These are phyloP conservation scores for Plasmodium falciparum DNA, from an alignment of 169 alveolate species.

Conservation along the genomic window DNA sequence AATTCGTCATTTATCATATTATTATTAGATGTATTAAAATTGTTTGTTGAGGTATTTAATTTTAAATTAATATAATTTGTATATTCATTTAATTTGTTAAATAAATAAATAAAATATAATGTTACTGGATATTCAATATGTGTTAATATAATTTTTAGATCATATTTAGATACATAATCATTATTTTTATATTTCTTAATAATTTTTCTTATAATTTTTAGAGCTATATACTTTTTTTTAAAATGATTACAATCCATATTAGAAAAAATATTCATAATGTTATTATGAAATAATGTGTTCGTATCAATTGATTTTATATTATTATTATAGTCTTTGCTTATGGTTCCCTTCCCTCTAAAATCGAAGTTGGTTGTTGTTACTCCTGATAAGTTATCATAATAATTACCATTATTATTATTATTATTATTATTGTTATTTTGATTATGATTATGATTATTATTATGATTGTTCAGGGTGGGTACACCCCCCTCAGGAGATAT, in stretches of 20 bases:
- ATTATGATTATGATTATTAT: not conserved
- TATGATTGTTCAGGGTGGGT: too few relatives aligned
- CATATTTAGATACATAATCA: slow-evolving; percentile 51
- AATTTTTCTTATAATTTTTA: slow-evolving; percentile 51
- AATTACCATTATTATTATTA: not conserved
- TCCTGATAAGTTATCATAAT: too few relatives aligned
- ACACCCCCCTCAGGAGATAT: not conserved
- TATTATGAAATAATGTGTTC: too few relatives aligned
- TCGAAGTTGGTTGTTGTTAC: not conserved
- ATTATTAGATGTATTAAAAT: not conserved
- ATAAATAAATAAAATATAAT: slow-evolving; percentile 30
- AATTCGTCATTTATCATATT: not conserved
- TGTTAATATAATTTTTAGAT: slow-evolving; percentile 53
- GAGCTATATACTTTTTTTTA: slow-evolving; percentile 19
- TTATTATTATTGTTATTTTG: not conserved
- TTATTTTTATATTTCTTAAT: slow-evolving; percentile 51
- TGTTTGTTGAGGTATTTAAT: not conserved
- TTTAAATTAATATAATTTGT: slow-evolving; percentile 9
- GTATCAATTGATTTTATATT: slow-evolving; percentile 4
- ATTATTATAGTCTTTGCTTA: slow-evolving; percentile 32
- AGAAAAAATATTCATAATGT: not conserved
- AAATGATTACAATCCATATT: slow-evolving; percentile 11
- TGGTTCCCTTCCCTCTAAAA: slow-evolving; percentile 52
- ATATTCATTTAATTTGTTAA: slow-evolving; percentile 24
- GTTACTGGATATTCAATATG: slow-evolving; percentile 60